phyloP scores from a whole-genome alignment of 2,329 filamentous ascomycete species.

The Talaromyces marneffei region DNA sequence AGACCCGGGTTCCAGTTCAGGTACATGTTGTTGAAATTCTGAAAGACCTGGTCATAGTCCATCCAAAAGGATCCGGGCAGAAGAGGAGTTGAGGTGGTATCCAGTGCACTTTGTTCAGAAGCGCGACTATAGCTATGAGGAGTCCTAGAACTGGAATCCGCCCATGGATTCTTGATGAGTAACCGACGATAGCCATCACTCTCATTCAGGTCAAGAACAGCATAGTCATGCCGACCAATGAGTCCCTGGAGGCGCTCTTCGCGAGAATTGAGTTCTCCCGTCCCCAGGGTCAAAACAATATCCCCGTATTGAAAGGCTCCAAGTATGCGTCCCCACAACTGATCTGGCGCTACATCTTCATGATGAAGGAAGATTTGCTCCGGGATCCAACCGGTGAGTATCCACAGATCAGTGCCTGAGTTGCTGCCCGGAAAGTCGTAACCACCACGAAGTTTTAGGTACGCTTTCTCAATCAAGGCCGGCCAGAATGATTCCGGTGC shows the following conservation, averaged over 20 bases:
- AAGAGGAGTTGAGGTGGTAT: constrained; percentile 17
- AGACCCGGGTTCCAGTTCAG: constrained; percentile 92
- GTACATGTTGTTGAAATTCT: constrained; percentile 93
- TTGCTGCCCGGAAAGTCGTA: constrained; percentile 98
- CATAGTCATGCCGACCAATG: constrained; percentile 89
- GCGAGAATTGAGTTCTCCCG: constrained; percentile 68
- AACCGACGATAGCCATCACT: constrained; percentile 58
- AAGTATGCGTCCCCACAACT: constrained; percentile 72
- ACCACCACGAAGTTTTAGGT: constrained; percentile 87
- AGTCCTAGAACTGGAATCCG: constrained; percentile 47
- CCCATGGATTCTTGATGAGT: constrained; percentile 95
- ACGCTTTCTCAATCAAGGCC: constrained; percentile 89
- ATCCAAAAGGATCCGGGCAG: constrained; percentile 88
- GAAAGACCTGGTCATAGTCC: constrained; percentile 74
- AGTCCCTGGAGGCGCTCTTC: constrained; percentile 78
- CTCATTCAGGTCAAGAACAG: constrained; percentile 72
- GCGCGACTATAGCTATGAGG: constrained; percentile 4
- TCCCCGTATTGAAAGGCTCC: constrained; percentile 70
- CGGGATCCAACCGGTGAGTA: constrained; percentile 91
- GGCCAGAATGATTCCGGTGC: constrained; percentile 85
- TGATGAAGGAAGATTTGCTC: constrained; percentile 90
- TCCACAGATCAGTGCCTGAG: constrained; percentile 89
- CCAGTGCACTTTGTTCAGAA: constrained; percentile 15
- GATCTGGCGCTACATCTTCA: constrained; percentile 69
- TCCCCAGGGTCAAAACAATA: constrained; percentile 84